Percentiles rank a stretch among this genome's conserved stretches.
Evolutionary conservation across 208 protist species (phyloP).

Genomic region (Acanthamoeba royreba): DNA sequence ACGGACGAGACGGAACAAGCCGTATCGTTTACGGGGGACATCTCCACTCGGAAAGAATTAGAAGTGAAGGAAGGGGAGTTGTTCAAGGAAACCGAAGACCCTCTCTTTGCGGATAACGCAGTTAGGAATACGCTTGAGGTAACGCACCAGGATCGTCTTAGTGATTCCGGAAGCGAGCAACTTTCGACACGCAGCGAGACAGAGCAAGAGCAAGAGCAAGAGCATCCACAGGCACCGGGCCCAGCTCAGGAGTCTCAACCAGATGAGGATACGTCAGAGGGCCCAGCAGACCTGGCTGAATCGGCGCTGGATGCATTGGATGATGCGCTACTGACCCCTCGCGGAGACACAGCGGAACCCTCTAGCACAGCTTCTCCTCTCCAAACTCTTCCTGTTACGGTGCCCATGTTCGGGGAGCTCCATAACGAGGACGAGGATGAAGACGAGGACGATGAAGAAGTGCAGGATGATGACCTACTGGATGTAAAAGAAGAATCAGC

Average conservation of each 20-base stretch:
- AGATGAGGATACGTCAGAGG: not conserved
- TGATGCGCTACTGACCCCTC: not conserved
- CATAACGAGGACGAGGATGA: not conserved
- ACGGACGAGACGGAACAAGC: not conserved
- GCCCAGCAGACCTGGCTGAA: not conserved
- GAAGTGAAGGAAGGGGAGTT: not conserved
- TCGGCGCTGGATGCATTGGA: not conserved
- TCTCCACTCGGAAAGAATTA: not conserved
- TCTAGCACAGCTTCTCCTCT: too few species aligned
- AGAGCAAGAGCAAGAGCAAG: not conserved
- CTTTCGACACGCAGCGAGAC: not conserved
- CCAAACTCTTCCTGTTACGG: too few species aligned
- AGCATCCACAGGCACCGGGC: too few species aligned
- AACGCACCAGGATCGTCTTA: too few species aligned
- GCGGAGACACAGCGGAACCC: not conserved
- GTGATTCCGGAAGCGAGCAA: too few species aligned
- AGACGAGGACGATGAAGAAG: not conserved
- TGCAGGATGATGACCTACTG: too few species aligned
- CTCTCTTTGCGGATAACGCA: not conserved
- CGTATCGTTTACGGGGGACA: too few species aligned
- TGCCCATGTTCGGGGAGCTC: not conserved
- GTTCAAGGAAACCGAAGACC: not conserved
- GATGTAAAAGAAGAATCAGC: too few species aligned
- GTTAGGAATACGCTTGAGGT: too few species aligned
- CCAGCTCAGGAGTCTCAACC: too few species aligned